Percentiles rank a stretch among this genome's conserved stretches.
Conservation (phyloP, 1,284 basidiomycete genomes). For the Leccinum subrobustum region DNA sequence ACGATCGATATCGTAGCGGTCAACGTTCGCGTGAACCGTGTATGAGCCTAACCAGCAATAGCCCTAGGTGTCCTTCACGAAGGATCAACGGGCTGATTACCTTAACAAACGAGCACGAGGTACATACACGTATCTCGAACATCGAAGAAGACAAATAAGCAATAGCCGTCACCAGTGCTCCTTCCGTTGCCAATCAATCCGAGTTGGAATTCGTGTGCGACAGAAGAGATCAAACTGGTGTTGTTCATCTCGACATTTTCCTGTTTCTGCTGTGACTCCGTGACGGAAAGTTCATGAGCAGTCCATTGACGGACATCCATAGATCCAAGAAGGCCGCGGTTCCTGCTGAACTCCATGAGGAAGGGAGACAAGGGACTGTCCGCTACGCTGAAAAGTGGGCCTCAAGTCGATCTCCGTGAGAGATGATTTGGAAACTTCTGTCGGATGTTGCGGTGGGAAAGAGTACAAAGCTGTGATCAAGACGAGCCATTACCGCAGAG, state of each 20-base stretch:
- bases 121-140: not conserved
- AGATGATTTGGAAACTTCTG: constrained; percentile 14
- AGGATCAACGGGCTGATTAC: not conserved
- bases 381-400: not conserved
- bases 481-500: constrained; percentile 11
- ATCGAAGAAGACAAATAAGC: not conserved
- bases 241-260: no score
- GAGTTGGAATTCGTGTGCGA: constrained; percentile 28
- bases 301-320: constrained; percentile 27
- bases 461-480: constrained; percentile 22
- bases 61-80: not conserved
- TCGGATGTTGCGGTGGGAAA: constrained; percentile 18
- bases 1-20: no score
- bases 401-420: constrained; percentile 15
- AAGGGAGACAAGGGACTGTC: constrained; percentile 22
- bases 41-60: not conserved
- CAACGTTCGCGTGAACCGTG: not conserved
- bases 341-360: constrained; percentile 32
- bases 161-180: constrained; percentile 20
- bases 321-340: constrained; percentile 12
- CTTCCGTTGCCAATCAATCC: constrained; percentile 26
- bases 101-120: not conserved
- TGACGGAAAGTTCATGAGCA: constrained; percentile 6
- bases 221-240: constrained; percentile 14
- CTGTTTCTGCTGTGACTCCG: no score